These are phyloP conservation scores for Nitzschia sp. DNA, from an alignment of 108 stramenopile species.

Conservation along the genomic window DNA sequence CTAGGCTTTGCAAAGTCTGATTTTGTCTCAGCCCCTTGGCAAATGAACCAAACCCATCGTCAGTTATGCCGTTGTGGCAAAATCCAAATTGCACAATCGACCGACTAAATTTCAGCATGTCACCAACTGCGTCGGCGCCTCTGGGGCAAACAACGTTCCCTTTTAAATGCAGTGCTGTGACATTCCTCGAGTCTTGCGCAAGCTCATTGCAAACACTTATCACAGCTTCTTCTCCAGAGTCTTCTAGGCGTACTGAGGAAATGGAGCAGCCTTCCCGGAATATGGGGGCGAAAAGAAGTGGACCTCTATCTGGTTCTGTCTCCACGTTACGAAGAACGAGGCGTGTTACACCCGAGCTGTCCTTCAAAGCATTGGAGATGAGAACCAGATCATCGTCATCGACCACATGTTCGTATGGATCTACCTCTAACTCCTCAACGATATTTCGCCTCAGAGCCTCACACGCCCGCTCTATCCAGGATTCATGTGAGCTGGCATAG, in stretches of 20 bases:
- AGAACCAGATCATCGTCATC: conserved; percentile 10
- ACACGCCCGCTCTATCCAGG: conserved; percentile 18
- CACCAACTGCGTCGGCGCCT: neutral
- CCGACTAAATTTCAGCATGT: conserved; percentile 20
- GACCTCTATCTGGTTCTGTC: neutral
- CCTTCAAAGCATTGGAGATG: conserved; percentile 11
- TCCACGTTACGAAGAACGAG: conserved; percentile 18
- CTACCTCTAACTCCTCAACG: conserved; percentile 19
- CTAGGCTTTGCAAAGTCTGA: conserved; percentile 15
- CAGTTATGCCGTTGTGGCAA: conserved; percentile 18
- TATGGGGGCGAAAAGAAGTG: neutral
- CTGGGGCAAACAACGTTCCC: conserved; percentile 10
- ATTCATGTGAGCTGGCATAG: neutral
- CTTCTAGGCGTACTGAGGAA: conserved; percentile 12
- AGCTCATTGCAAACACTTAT: conserved; percentile 6
- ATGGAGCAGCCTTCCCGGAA: conserved; percentile 8
- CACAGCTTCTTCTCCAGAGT: conserved; percentile 21
- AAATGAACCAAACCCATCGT: conserved; percentile 8
- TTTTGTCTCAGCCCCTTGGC: conserved; percentile 26
- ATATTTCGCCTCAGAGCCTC: conserved; percentile 10
- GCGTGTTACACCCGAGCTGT: conserved; percentile 2
- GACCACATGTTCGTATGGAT: conserved; percentile 6
- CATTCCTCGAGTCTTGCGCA: neutral
- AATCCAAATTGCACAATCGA: conserved; percentile 18
- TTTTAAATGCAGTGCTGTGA: conserved; percentile 3